These are phyloP conservation scores for Thalia dealbata DNA, from an alignment of 176 grass and related monocot species.

Conservation along the genomic window DNA sequence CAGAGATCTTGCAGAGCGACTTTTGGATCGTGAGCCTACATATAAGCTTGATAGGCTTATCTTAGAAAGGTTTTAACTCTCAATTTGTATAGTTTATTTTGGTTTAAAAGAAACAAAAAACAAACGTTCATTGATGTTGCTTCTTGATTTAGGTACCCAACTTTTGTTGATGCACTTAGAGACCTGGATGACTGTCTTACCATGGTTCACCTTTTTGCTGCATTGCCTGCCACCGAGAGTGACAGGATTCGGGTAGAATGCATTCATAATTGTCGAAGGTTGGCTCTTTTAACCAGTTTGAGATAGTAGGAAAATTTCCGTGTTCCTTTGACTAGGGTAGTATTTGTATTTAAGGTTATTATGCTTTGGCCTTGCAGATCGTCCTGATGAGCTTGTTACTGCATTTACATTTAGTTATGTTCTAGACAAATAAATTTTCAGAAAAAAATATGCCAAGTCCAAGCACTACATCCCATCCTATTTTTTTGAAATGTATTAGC, in stretches of 20 bases:
- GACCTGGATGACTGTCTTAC: conserved; percentile 99
- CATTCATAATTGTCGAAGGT: conserved; percentile 92
- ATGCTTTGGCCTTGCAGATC: neutral
- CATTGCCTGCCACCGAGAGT: conserved; percentile 85
- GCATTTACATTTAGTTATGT: no score
- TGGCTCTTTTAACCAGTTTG: neutral
- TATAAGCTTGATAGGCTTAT: conserved; percentile 94
- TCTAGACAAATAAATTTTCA: no score
- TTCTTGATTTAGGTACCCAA: conserved; percentile 51
- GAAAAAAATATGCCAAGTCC: no score
- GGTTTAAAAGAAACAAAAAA: no score
- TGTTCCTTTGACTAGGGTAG: neutral
- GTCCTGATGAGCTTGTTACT: neutral
- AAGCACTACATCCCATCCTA: no score
- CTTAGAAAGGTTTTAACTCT: conserved; percentile 55
- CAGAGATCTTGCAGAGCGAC: conserved; percentile 68
- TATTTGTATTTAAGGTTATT: neutral
- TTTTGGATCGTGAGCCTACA: conserved; percentile 55
- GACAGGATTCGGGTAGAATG: conserved; percentile 65
- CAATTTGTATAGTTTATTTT: neutral
- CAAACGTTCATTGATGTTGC: neutral
- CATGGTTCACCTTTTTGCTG: conserved; percentile 93
- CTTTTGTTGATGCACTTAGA: conserved; percentile 81
- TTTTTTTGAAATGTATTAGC: no score
- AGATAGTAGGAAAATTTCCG: neutral